Percentiles rank a stretch among this genome's conserved stretches.
phyloP scores from a whole-genome alignment of 2,329 filamentous ascomycete species.

The Pseudocercospora vitis region DNA sequence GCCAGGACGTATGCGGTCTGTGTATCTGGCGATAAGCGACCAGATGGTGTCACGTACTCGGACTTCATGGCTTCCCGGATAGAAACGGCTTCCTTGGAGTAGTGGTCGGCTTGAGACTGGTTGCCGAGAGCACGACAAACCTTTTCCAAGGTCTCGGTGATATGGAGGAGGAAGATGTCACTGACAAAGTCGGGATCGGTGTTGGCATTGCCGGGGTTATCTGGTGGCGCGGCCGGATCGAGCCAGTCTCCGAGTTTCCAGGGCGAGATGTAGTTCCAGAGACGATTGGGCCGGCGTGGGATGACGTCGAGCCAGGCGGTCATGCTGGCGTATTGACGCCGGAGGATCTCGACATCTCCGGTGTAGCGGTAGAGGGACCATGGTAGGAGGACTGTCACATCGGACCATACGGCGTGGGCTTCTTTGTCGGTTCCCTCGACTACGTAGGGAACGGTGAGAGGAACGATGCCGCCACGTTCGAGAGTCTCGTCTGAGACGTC shows the following conservation, averaged over 20 bases:
- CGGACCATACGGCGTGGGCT: conserved; percentile 43
- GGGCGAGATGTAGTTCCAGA: conserved; percentile 38
- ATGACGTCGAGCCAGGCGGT: conserved; percentile 41
- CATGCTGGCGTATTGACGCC: conserved; percentile 41
- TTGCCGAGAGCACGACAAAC: neutral
- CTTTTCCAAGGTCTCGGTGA: conserved; percentile 4
- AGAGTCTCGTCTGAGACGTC: conserved; percentile 47
- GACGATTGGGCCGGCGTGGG: conserved; percentile 34
- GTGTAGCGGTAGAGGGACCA: conserved; percentile 40
- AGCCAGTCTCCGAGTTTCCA: conserved; percentile 47
- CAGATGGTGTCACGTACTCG: conserved; percentile 34
- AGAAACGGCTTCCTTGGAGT: conserved; percentile 35
- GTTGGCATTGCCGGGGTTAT: conserved; percentile 33
- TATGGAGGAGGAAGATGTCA: conserved; percentile 2
- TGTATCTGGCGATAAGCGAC: conserved; percentile 36
- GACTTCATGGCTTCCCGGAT: conserved; percentile 35
- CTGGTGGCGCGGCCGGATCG: conserved; percentile 42
- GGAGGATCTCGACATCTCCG: conserved; percentile 40
- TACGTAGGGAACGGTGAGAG: conserved; percentile 26
- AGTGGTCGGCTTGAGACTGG: neutral
- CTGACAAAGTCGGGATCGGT: conserved; percentile 12
- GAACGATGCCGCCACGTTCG: conserved; percentile 25
- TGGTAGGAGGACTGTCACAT: conserved; percentile 41
- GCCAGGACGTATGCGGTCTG: conserved; percentile 37
- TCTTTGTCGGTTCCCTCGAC: conserved; percentile 9